Base-by-base conservation (phyloP, 306 rosid species). In the Biancaea sappan region DNA sequence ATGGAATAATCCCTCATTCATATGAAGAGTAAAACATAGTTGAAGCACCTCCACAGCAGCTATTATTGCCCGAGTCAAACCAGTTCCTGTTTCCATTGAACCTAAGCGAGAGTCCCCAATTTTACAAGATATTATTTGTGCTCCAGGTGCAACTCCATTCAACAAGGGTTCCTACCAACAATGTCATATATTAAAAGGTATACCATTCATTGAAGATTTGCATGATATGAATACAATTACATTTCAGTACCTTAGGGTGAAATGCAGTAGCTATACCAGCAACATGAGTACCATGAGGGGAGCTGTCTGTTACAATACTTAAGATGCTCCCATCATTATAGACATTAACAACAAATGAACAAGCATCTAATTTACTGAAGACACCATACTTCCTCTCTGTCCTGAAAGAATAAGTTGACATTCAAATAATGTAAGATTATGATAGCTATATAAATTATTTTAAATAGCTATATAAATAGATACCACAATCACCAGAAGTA, bases 141-240 rank as follows among this genome's bases (percentile, higher is more conserved):
- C 99, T 9, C 99, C 99, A 60, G 99, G 99, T 80, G 99, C 99
- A 78, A 92, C 94, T 73, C 99, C 99, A 87, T 94, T 94, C 88
- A 94, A 82, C 86, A 90, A 81, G 37, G 96, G 95, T 79, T 92
- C 99, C 99, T 94, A 68, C 79, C 35, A 79, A 46, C 77, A 70
- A 77, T 66, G 56, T 44, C 43, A 71, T 73, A 60, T 35, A 78
- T 86, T 78, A 82, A 70, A 38, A 59, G 58, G 78, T 47, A 71
- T 75, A 51, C 29, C 4, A 9, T 15, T 72, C 63, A 44, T 25
- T 43, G 41, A 60, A 73, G 65, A 60, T 16, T 37, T 58, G 48
- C 53, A 61, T 13, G 48, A 54, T 35, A 57, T 28, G 29, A 68
- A 71, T 83, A 54, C 77, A 63, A 29, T 66, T 80, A 65, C 22